phyloP scores from a whole-genome alignment of 768 basidiomycete species.

The Hirschioporus abietinus region DNA sequence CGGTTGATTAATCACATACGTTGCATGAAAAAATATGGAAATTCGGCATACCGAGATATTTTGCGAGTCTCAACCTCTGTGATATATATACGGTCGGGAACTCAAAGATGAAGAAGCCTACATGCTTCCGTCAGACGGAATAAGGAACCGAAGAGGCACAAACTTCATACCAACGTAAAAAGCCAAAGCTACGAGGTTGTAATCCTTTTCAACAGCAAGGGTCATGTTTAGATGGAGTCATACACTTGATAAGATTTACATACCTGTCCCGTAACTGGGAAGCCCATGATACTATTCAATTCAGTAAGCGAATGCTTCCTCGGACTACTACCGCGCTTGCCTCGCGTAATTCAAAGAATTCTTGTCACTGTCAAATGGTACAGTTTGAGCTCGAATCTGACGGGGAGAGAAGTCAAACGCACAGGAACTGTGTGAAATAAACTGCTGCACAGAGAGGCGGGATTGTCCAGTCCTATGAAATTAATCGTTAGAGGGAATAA shows the following conservation, averaged over 20 bases:
- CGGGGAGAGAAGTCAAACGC: conserved; percentile 14
- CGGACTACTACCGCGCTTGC: background rate
- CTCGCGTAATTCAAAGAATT: conserved; percentile 60
- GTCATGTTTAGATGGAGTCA: conserved; percentile 3
- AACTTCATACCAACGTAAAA: conserved; percentile 48
- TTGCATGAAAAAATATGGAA: conserved; percentile 4
- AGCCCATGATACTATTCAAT: conserved; percentile 51
- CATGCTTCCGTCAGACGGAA: background rate
- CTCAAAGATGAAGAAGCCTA: conserved; percentile 56
- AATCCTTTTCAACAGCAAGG: conserved; percentile 32
- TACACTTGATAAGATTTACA: conserved; percentile 7
- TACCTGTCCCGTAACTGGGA: conserved; percentile 62
- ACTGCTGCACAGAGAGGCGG: conserved; percentile 56
- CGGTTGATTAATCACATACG: background rate
- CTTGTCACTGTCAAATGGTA: conserved; percentile 45
- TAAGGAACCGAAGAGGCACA: conserved; percentile 10
- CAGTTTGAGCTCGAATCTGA: background rate
- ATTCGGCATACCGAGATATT: conserved; percentile 46
- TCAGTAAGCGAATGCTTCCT: no score
- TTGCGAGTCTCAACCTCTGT: conserved; percentile 53
- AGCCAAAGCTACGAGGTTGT: conserved; percentile 58
- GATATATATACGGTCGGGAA: conserved; percentile 64
- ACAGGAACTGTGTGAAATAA: conserved; percentile 67
- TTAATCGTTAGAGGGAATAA: background rate
- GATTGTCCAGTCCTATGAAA: conserved; percentile 41